Evolutionary conservation across 805 yeast genomes (phyloP), one percentile per base, ranked within the genome.

Genomic region (Nakazawaea wyomingensis): DNA sequence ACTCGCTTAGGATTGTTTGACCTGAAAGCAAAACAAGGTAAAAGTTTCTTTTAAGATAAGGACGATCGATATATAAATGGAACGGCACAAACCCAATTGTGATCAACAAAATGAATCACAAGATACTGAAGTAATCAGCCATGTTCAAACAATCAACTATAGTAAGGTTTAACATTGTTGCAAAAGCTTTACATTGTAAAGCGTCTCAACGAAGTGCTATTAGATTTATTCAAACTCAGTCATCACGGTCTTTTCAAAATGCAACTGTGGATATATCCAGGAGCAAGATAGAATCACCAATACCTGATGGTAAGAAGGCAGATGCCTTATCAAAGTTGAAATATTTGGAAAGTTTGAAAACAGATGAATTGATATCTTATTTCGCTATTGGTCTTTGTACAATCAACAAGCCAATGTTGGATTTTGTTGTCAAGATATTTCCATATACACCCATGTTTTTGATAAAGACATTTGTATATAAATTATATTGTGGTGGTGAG

Each of bases 401-500:
- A 1, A 50, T 81, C 27, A 79, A 79, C 59, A 81, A 79, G 53
- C 72, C 81, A 28, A 70, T 80, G 27, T 68, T 85, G 49, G 68
- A 82, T 47, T 44, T 75, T 6, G 82, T 80, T 38, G 80, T 83
- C 53, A 79, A 74, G 51, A 34, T 75, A 5, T 85, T 85, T 64
- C 95, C 95, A 3, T 78, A 72, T 50, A 75, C 82, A 10, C 98
- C 98, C 17, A 68, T 83, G 51, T 70, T 76, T 48, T 41, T 88
- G 33, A 73, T 90, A 49, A 85, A 80, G 62, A 63, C 76, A 32
- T 69, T 88, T 49, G 86, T 90, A 14, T 89, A 85, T 60, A 83
- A 83, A 47, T 72, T 86, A 48, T 90, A 91, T 65, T 84, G 95
- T 59, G 98, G 98, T 31, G 98, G 98, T 45, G 91, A 85, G 54